phyloP scores from a whole-genome alignment of 768 basidiomycete species.

The Phylloporus arenicola region DNA sequence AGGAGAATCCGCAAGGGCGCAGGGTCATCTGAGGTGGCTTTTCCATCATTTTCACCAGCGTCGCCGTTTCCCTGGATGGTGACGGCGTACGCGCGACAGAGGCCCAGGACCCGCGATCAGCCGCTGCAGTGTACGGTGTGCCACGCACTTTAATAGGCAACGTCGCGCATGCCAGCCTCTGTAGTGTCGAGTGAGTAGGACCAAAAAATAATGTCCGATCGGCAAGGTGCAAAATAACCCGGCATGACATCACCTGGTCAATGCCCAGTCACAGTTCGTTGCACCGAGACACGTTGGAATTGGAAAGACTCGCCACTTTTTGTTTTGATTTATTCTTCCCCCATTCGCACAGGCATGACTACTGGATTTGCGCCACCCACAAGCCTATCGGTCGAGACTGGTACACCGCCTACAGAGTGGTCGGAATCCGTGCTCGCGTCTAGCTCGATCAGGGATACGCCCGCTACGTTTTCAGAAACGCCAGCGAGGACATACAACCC shows the following conservation, averaged over 20 bases:
- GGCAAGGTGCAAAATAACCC: constrained; percentile 8
- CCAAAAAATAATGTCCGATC: background rate
- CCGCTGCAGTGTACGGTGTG: no score
- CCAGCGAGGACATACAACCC: background rate
- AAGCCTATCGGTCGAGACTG: constrained; percentile 15
- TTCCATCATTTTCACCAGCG: no score
- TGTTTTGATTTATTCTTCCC: background rate
- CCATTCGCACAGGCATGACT: constrained; percentile 6
- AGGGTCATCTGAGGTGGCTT: no score
- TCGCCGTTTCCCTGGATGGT: no score
- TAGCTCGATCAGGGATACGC: background rate
- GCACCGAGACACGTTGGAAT: background rate
- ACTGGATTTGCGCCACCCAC: constrained; percentile 8
- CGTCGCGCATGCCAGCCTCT: no score
- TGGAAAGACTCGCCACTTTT: constrained; percentile 1
- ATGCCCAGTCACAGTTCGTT: background rate
- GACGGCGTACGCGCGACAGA: no score
- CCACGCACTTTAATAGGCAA: no score
- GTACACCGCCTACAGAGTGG: constrained; percentile 16
- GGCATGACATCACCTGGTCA: constrained; percentile 27
- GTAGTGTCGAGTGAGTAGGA: no score
- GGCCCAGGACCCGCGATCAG: no score
- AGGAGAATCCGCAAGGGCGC: no score
- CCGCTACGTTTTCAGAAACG: background rate
- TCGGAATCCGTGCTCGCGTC: constrained; percentile 17